Evolutionary conservation across 2,329 filamentous ascomycete genomes (phyloP).

Genomic region (Pseudocercospora ulei): DNA sequence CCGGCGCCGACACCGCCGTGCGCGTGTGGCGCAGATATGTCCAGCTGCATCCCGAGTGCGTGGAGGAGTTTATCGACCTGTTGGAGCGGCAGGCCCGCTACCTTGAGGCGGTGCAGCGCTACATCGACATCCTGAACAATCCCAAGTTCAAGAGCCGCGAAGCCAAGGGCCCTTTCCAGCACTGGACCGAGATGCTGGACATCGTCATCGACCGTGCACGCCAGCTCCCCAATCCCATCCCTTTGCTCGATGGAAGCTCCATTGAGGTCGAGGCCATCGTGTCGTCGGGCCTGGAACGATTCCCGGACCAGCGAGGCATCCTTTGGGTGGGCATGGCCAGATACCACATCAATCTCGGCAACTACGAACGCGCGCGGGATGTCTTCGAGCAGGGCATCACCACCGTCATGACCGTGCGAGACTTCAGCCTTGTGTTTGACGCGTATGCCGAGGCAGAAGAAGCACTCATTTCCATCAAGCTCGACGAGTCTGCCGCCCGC

Average conservation of each 20-base stretch:
- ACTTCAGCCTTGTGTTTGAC: conserved; percentile 94
- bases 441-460: conserved; percentile 96
- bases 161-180: conserved; percentile 86
- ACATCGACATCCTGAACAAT: conserved; percentile 87
- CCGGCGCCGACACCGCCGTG: conserved; percentile 78
- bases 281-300: conserved; percentile 78
- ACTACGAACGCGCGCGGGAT: conserved; percentile 85
- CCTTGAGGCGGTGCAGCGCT: conserved; percentile 81
- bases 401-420: conserved; percentile 95
- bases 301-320: conserved; percentile 87
- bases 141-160: conserved; percentile 83
- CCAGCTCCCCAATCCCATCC: conserved; percentile 53
- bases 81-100: conserved; percentile 71
- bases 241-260: conserved; percentile 67
- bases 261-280: conserved; percentile 90
- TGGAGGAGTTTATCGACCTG: conserved; percentile 89
- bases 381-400: conserved; percentile 93
- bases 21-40: conserved; percentile 94
- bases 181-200: conserved; percentile 98
- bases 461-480: conserved; percentile 79
- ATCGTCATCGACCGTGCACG: conserved; percentile 75
- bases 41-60: conserved; percentile 90
- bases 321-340: conserved; percentile 90
- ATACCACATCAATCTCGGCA: conserved; percentile 89
- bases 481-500: conserved; percentile 73